Base-by-base conservation (phyloP, 1,139 yeast species). In the Kurtzmaniella quercitrusa region DNA sequence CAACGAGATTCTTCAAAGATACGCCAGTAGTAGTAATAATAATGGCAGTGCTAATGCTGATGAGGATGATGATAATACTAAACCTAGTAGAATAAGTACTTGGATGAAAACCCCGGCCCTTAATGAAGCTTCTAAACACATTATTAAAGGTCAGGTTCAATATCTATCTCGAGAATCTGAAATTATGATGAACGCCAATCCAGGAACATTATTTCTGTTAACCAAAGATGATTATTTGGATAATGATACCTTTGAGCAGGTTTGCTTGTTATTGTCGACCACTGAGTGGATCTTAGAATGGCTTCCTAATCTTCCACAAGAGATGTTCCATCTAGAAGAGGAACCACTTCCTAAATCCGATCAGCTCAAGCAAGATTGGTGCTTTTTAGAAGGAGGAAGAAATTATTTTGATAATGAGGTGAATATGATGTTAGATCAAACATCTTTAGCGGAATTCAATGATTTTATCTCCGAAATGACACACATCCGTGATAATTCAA, bases 351-450 rank as follows among this genome's bases (percentile, higher is more conserved):
- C 68, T 0, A 58, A 63, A 9, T 64, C 75, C 10, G 84, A 78
- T 46, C 66, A 65, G 48, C 57, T 81, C 38, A 73, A 78, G 47
- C 68, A 70, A 42, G 75, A 75, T 47, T 81, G 86, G 85, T 68
- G 81, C 17, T 77, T 82, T 55, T 70, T 79, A 54, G 74, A 73
- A 44, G 70, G 70, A 44, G 78, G 77, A 2, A 57, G 70, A 39
- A 56, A 61, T 3, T 46, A 44, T 23, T 25, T 46, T 7, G 58
- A 56, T 38, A 49, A 53, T 3, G 38, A 36, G n/a, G 43, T 51
- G 52, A 41, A 65, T 47, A 58, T 68, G 15, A 68, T 56, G 44
- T 56, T 73, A 43, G 71, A 76, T 1, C 61, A 72, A 46, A 64
- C 58, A 44, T 53, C 62, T 34, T 71, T 66, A 14, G 53, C 53